phyloP scores from a whole-genome alignment of 192 early-diverging fungal genomes.

The Phlyctochytrium bullatum region DNA sequence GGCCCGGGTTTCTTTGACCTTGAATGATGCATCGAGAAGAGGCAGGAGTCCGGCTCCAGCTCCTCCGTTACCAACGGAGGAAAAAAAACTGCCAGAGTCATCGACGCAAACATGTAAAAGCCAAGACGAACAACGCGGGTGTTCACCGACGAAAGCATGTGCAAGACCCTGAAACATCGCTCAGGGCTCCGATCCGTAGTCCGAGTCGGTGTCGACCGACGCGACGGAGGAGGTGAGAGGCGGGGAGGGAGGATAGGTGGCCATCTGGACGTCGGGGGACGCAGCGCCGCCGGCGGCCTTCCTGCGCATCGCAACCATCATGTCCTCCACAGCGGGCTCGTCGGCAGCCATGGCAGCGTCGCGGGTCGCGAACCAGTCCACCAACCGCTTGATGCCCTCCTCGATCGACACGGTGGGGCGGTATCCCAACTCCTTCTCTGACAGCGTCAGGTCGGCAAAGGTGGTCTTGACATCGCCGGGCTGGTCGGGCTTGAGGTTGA shows the following conservation, averaged over 20 bases:
- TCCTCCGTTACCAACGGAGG: too few species aligned
- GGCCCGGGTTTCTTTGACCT: too few species aligned
- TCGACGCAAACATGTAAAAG: too few species aligned
- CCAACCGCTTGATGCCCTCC: constrained; percentile 12
- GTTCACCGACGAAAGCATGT: too few species aligned
- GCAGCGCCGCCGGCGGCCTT: neutral
- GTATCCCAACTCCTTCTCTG: constrained; percentile 10
- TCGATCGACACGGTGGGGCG: neutral
- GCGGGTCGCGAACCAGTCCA: constrained; percentile 6
- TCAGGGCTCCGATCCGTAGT: constrained; percentile 4
- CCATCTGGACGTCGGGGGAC: neutral
- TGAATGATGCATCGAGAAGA: too few species aligned
- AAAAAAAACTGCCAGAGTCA: too few species aligned
- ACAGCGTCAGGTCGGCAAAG: constrained; percentile 17
- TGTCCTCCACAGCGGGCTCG: neutral
- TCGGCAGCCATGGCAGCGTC: neutral
- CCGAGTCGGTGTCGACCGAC: constrained; percentile 1
- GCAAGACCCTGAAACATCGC: too few species aligned
- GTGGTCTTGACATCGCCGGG: constrained; percentile 16
- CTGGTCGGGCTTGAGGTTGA: constrained; percentile 12
- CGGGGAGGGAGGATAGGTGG: neutral
- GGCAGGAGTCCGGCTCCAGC: too few species aligned
- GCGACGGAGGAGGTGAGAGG: neutral
- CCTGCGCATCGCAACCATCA: neutral
- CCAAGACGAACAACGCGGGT: too few species aligned